These are phyloP conservation scores for Shiraia bambusicola DNA, from an alignment of 2,329 filamentous ascomycete genomes.

Conservation along the genomic window DNA sequence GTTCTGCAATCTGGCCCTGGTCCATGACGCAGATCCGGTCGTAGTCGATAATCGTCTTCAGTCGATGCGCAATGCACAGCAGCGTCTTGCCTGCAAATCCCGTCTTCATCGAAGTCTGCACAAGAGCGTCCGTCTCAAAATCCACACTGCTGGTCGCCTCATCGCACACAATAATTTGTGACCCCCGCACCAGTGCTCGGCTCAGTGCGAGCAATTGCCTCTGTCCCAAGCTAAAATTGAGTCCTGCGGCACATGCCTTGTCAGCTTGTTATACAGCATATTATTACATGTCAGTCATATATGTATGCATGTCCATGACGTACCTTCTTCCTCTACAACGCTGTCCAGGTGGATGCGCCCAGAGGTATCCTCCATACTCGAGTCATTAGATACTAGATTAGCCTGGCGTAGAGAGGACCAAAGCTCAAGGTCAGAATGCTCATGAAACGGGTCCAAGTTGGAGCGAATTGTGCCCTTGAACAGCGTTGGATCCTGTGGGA, in stretches of 20 bases:
- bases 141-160: conserved; percentile 68
- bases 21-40: conserved; percentile 98
- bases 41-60: conserved; percentile 91
- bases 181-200: conserved; percentile 81
- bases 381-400: conserved; percentile 62
- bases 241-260: conserved; percentile 24
- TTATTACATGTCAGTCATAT: too few relatives aligned
- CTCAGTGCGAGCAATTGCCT: conserved; percentile 94
- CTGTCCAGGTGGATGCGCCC: conserved; percentile 78
- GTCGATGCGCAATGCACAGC: conserved; percentile 86
- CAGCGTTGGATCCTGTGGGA: conserved; percentile 80
- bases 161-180: conserved; percentile 93
- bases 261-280: too few relatives aligned
- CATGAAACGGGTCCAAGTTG: conserved; percentile 78
- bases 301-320: not conserved
- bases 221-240: conserved; percentile 95
- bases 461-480: conserved; percentile 78
- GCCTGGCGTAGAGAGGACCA: conserved; percentile 78
- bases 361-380: conserved; percentile 48
- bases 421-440: conserved; percentile 75
- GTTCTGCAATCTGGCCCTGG: conserved; percentile 79
- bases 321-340: conserved; percentile 84
- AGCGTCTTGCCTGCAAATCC: conserved; percentile 86
- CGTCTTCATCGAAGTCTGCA: conserved; percentile 59
- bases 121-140: conserved; percentile 95